These are phyloP conservation scores for Tricharina praecox DNA, from an alignment of 495 filamentous ascomycete species.

Conservation along the genomic window DNA sequence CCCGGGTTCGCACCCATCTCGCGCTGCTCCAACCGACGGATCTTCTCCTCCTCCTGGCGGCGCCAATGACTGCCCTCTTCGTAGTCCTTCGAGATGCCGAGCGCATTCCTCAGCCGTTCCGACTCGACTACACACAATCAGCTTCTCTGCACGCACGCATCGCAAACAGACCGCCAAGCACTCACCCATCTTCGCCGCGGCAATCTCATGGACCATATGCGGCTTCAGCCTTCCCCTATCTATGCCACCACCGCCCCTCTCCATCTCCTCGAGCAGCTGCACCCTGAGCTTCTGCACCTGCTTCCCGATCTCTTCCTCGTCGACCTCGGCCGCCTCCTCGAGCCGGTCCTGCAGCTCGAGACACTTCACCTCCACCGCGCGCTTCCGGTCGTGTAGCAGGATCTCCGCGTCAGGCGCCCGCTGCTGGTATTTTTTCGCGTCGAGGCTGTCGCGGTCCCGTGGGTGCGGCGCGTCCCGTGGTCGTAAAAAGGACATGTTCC, in stretches of 20 bases:
- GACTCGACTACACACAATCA: conserved; percentile 55
- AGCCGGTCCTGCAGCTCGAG: conserved; percentile 76
- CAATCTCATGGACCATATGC: conserved; percentile 92
- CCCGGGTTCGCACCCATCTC: neutral
- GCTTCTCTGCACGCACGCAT: too few relatives aligned
- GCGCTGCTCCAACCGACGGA: conserved; percentile 24
- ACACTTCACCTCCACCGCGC: conserved; percentile 79
- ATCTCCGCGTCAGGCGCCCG: conserved; percentile 82
- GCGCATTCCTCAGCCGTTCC: conserved; percentile 68
- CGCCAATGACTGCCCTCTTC: conserved; percentile 68
- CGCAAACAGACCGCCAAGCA: too few relatives aligned
- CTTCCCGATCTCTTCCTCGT: conserved; percentile 64
- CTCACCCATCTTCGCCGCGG: conserved; percentile 67
- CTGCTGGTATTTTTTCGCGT: conserved; percentile 43
- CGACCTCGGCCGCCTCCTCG: conserved; percentile 67
- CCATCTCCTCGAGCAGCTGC: conserved; percentile 42
- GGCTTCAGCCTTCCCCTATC: conserved; percentile 44
- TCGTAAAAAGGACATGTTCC: conserved; percentile 73
- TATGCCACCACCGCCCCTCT: conserved; percentile 19
- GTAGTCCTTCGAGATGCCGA: conserved; percentile 77
- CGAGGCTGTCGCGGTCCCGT: conserved; percentile 48
- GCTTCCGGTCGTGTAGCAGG: conserved; percentile 77
- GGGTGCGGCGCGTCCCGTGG: conserved; percentile 54
- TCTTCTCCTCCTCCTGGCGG: conserved; percentile 38
- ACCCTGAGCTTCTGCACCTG: conserved; percentile 46